Base-by-base conservation (phyloP, 257 asterid species). In the Nicotiana attenuata region DNA sequence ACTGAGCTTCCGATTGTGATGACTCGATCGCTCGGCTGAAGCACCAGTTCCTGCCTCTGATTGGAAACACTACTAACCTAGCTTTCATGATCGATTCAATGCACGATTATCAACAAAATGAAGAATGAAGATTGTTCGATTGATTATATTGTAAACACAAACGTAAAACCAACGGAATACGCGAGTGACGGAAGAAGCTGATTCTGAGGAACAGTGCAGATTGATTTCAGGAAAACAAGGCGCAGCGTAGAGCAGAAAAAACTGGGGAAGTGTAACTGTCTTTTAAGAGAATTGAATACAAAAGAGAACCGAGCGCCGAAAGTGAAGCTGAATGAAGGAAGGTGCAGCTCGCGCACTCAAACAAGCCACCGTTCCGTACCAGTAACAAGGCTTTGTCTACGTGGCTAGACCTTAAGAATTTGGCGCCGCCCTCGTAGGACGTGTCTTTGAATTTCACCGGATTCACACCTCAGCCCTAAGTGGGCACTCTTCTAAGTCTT, bases 21-120 rank as follows among this genome's bases (percentile, higher is more conserved):
- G 93, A 90, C 66, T 96, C 98, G 79, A 92, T 77, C 85, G 94
- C 87, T 80, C 90, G 92, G 90, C 93, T 90, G 84, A 96, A 96
- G 75, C 95, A 94, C 99, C 99, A 96, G 76, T 90, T 96, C 84
- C 97, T 93, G 38, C 99, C 98, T 83, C 81, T 92, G 82, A 96
- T 90, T 33, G 98, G 99, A 80, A 96, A 94, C 86, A 90, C 96
- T 82, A 96, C 92, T 75, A 96, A 69, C 68, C 92, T 91, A 50
- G 94, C 94, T 89, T 93, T 94, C 99, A 94, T 92, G 73, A 10
- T 88, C 38, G 81, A 20, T 64, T 64, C 82, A 61, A 9, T 22
- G 52, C 26, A 29, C 17, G 28, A 61, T 15, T 50, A 45, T 28
- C 59, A 59, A 33, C 31, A 22, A 59, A n/a, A n/a, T 20, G 68